Percentiles rank a stretch among this genome's conserved stretches.
Conservation (phyloP, 2,329 filamentous ascomycete genomes). For the Apiospora arundinis region DNA sequence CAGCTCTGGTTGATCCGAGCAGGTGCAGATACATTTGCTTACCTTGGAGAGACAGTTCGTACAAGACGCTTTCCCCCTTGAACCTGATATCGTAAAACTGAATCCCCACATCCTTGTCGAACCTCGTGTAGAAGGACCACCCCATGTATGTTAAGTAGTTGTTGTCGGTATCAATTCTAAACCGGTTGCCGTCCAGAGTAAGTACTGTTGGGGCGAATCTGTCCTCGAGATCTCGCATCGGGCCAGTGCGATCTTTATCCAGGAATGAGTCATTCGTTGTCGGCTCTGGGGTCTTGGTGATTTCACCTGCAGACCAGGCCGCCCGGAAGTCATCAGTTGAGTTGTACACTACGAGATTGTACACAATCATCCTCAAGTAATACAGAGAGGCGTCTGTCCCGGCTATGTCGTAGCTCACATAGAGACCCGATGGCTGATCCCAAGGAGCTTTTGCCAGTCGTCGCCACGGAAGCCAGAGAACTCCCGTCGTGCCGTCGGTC, state of each 20-base stretch:
- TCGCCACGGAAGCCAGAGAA: not conserved
- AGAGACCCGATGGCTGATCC: not conserved
- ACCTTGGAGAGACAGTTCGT: conserved; percentile 37
- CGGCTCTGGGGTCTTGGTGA: not conserved
- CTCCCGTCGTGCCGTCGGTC: conserved; percentile 1
- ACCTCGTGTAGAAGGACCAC: not conserved
- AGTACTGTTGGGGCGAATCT: not conserved
- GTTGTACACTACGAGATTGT: not conserved
- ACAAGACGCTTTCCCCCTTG: conserved; percentile 48
- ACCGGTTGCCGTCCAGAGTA: not conserved
- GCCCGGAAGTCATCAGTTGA: not conserved
- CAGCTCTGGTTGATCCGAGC: not conserved
- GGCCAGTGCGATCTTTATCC: not conserved
- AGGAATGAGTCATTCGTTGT: not conserved
- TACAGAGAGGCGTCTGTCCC: not conserved
- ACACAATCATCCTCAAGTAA: not conserved
- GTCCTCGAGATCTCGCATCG: not conserved
- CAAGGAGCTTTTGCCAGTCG: not conserved
- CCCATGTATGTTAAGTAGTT: not conserved
- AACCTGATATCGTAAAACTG: not conserved
- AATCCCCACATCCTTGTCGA: not conserved
- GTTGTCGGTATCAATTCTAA: not conserved
- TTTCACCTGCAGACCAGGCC: not conserved
- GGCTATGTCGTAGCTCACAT: not conserved
- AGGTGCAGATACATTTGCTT: not conserved